Percentiles rank a stretch among this genome's conserved stretches.
Conservation (phyloP, 257 asterid genomes). For the Solanum chiquidenum region DNA sequence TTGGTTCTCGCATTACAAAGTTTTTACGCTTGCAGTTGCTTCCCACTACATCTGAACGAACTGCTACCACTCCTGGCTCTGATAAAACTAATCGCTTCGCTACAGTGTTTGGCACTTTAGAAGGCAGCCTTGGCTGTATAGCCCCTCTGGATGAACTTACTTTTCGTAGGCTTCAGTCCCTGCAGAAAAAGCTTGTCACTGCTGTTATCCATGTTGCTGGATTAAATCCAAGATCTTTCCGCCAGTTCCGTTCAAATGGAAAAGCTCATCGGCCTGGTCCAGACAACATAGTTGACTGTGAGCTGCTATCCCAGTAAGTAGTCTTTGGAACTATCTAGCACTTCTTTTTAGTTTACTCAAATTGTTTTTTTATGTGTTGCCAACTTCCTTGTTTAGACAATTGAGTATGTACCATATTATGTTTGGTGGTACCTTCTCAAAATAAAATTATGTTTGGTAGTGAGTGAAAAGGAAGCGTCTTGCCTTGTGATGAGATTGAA, state of each 20-base stretch:
- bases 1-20: constrained; percentile 86
- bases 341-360: not conserved
- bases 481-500: not conserved
- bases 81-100: constrained; percentile 95
- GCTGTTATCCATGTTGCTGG: constrained; percentile 88
- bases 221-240: constrained; percentile 80
- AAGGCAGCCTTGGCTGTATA: constrained; percentile 91
- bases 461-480: not conserved
- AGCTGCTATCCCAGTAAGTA: constrained; percentile 84
- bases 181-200: constrained; percentile 90
- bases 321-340: not conserved
- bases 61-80: constrained; percentile 41
- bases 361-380: not conserved
- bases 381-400: not conserved
- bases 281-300: constrained; percentile 85
- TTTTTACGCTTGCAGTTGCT: constrained; percentile 84
- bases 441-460: not conserved
- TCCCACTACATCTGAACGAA: constrained; percentile 61
- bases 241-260: constrained; percentile 80
- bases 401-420: not conserved
- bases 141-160: constrained; percentile 95
- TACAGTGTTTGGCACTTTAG: constrained; percentile 78
- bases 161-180: constrained; percentile 89
- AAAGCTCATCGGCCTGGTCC: constrained; percentile 99
- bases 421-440: not conserved